Conservation (phyloP, 345 rosid genomes). For the Barbarea vulgaris region DNA sequence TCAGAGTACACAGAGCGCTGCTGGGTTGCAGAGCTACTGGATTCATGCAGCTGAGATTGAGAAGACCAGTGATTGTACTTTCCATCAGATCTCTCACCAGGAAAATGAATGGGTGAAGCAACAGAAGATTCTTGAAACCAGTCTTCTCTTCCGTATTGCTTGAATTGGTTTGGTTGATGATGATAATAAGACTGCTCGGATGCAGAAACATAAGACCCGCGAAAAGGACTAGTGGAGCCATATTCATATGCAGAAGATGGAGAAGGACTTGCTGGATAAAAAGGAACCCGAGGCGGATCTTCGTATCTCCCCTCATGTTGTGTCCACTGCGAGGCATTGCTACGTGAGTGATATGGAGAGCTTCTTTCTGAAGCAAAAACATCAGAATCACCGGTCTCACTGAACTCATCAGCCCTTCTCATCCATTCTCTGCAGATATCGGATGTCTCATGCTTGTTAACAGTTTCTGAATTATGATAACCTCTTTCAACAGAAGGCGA, state of each 20-base stretch:
- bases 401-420: conserved; percentile 41
- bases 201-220: conserved; percentile 39
- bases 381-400: conserved; percentile 31
- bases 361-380: conserved; percentile 35
- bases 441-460: conserved; percentile 36
- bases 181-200: conserved; percentile 36
- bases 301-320: conserved; percentile 44
- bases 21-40: conserved; percentile 57
- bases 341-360: conserved; percentile 37
- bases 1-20: conserved; percentile 40
- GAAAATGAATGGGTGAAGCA: conserved; percentile 42
- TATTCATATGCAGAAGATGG: conserved; percentile 45
- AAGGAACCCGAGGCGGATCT: conserved; percentile 41
- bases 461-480: conserved; percentile 45
- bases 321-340: conserved; percentile 39
- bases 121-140: conserved; percentile 36
- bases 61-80: conserved; percentile 43
- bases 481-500: conserved; percentile 53
- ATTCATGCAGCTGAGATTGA: conserved; percentile 43
- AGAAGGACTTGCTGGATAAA: conserved; percentile 43
- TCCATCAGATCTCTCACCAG: conserved; percentile 48
- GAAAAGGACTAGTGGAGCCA: conserved; percentile 50
- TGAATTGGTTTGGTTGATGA: conserved; percentile 38
- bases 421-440: conserved; percentile 48
- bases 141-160: conserved; percentile 26